phyloP scores from a whole-genome alignment of 495 filamentous ascomycete genomes.

The Penicillium roqueforti region DNA sequence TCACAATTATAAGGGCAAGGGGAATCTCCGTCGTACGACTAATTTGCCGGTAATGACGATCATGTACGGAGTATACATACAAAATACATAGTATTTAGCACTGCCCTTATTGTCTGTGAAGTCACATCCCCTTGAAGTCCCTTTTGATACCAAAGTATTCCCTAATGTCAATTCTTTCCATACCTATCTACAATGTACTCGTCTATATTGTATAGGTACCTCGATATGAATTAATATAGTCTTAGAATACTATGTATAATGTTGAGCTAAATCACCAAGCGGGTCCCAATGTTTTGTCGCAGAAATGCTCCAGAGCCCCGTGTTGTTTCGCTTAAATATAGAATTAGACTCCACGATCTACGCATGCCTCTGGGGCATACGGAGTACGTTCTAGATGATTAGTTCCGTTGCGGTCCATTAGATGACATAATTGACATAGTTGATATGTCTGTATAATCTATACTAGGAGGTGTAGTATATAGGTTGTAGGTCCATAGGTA shows the following conservation, averaged over 20 bases:
- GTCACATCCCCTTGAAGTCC: not conserved
- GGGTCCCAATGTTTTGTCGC: slow-evolving; percentile 1
- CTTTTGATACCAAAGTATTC: not conserved
- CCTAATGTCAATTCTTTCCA: not conserved
- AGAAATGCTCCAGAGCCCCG: slow-evolving; percentile 3
- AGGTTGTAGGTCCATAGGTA: not conserved
- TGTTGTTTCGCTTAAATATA: slow-evolving; percentile 11
- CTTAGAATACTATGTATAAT: not conserved
- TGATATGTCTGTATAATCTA: not conserved
- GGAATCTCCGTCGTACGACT: slow-evolving; percentile 2
- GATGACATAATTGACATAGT: not conserved
- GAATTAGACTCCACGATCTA: not conserved
- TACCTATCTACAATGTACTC: not conserved
- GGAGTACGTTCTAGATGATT: not conserved
- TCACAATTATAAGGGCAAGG: not conserved
- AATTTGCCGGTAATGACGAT: slow-evolving; percentile 7
- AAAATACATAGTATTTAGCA: not conserved
- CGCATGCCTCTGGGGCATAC: not conserved
- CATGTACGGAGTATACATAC: not conserved
- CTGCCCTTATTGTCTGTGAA: slow-evolving; percentile 1
- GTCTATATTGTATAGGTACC: not conserved
- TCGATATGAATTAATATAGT: not conserved
- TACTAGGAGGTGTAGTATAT: not conserved
- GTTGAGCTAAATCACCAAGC: slow-evolving; percentile 4
- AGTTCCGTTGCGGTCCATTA: not conserved